phyloP scores from a whole-genome alignment of 441 rosid genomes.

The Croton laevigatus region DNA sequence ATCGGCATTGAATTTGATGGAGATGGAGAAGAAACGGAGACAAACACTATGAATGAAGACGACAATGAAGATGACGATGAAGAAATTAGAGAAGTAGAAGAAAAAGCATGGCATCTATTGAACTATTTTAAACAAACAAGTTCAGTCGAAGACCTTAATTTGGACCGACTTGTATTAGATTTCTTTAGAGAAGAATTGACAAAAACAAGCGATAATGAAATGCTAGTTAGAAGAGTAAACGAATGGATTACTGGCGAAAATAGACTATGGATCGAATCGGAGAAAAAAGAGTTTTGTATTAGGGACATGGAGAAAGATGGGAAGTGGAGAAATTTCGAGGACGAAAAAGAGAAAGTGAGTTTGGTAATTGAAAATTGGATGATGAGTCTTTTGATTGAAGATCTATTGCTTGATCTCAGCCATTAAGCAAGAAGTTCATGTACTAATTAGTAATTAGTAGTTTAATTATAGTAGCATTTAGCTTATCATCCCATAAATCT shows the following conservation, averaged over 20 bases:
- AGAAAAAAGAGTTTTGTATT: constrained; percentile 41
- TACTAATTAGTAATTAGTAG: too few species aligned
- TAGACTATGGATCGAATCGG: constrained; percentile 25
- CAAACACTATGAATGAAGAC: too few species aligned
- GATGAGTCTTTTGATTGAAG: constrained; percentile 41
- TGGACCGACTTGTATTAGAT: constrained; percentile 44
- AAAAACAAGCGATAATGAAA: constrained; percentile 6
- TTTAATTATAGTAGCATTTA: too few species aligned
- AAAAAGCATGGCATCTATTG: constrained; percentile 42
- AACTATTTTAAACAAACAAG: constrained; percentile 38
- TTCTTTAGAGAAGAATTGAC: constrained; percentile 52
- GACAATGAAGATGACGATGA: too few species aligned
- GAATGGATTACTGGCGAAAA: constrained; percentile 51
- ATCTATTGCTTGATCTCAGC: constrained; percentile 34
- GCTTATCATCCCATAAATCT: too few species aligned
- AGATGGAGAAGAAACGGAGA: constrained; percentile 2
- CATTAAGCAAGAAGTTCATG: background rate
- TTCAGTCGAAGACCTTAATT: constrained; percentile 17
- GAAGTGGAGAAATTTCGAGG: constrained; percentile 42
- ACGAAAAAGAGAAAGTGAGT: constrained; percentile 39
- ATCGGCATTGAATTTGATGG: constrained; percentile 35
- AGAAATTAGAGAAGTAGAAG: constrained; percentile 37
- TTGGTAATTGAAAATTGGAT: constrained; percentile 37
- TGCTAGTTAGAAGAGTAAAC: constrained; percentile 34
- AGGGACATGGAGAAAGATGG: constrained; percentile 43